Evolutionary conservation across 108 stramenopile species (phyloP).

Genomic region (Aurantiochytrium sp.): DNA sequence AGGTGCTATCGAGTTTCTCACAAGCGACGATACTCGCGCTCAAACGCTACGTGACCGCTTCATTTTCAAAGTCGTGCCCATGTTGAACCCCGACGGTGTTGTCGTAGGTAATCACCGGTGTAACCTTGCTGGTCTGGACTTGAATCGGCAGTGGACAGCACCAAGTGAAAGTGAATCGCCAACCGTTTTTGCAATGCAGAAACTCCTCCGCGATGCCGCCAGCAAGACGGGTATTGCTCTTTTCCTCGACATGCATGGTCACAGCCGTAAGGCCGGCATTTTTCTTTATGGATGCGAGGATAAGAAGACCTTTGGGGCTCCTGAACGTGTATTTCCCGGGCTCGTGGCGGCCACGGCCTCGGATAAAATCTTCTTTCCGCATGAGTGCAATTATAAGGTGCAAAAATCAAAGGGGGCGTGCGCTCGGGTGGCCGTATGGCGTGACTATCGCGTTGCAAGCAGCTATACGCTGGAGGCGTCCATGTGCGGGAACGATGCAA

Average conservation of each 20-base stretch:
- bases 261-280: constrained; percentile 47
- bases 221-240: constrained; percentile 23
- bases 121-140: constrained; percentile 47
- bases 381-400: constrained; percentile 15
- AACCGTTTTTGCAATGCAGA: constrained; percentile 31
- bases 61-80: constrained; percentile 54
- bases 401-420: neutral
- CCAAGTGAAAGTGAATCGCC: constrained; percentile 33
- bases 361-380: neutral
- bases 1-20: constrained; percentile 48
- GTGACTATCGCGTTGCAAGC: neutral
- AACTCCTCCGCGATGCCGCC: constrained; percentile 16
- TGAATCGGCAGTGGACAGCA: constrained; percentile 45
- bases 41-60: constrained; percentile 22
- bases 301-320: neutral
- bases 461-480: constrained; percentile 24
- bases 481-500: neutral
- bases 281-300: constrained; percentile 37
- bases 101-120: constrained; percentile 51
- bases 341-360: neutral
- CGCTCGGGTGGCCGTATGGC: neutral
- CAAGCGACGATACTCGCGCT: constrained; percentile 25
- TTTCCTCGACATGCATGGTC: constrained; percentile 54
- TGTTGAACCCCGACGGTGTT: constrained; percentile 62
- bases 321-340: neutral